These are phyloP conservation scores for Ogataea angusta DNA, from an alignment of 805 yeast species.

Conservation along the genomic window DNA sequence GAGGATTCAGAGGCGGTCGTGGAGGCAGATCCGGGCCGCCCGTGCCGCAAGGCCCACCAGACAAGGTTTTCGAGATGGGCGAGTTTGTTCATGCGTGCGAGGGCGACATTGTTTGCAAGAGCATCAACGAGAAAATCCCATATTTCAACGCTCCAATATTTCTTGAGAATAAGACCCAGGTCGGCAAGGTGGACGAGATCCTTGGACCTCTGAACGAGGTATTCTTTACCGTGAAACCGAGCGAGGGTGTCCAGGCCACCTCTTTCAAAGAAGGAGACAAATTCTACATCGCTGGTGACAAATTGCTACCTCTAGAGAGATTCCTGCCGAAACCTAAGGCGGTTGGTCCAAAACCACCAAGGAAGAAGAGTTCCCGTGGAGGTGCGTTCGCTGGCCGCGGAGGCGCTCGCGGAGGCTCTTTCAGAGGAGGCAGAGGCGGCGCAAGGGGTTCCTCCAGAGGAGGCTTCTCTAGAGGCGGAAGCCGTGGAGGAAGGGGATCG, in stretches of 20 bases:
- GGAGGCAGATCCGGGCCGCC: constrained; percentile 75
- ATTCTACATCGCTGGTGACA: constrained; percentile 93
- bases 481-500: constrained; percentile 30
- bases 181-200: constrained; percentile 98
- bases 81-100: constrained; percentile 88
- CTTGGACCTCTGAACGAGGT: constrained; percentile 97
- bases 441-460: constrained; percentile 43
- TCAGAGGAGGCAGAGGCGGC: constrained; percentile 39
- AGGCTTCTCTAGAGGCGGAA: constrained; percentile 37
- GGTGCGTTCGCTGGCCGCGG: constrained; percentile 48
- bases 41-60: constrained; percentile 93
- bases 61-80: constrained; percentile 92
- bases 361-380: constrained; percentile 59
- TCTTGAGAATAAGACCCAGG: constrained; percentile 90
- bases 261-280: constrained; percentile 96
- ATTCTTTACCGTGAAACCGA: constrained; percentile 93
- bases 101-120: constrained; percentile 95
- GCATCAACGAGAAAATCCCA: constrained; percentile 91
- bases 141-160: constrained; percentile 98
- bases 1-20: constrained; percentile 57
- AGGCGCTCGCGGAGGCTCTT: constrained; percentile 40
- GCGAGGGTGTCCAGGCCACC: constrained; percentile 92
- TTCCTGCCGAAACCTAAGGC: constrained; percentile 95
- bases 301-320: constrained; percentile 91
- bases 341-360: constrained; percentile 77